Evolutionary conservation across 1,284 basidiomycete genomes (phyloP).

Genomic region (Leccinum pachyderme): DNA sequence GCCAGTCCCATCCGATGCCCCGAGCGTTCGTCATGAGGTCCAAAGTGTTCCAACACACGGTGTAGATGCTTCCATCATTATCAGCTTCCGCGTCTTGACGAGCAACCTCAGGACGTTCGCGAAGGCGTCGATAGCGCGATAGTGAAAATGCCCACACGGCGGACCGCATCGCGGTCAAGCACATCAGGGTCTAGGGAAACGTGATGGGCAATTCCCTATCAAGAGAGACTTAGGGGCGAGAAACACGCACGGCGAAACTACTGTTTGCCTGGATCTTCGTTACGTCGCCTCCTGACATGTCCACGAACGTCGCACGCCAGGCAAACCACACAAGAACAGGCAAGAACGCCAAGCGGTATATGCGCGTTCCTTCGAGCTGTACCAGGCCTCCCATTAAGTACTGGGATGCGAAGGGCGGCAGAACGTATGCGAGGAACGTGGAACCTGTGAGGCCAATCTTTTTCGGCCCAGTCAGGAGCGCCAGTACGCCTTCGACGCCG

Average conservation of each 20-base stretch:
- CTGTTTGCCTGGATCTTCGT: conserved; percentile 12
- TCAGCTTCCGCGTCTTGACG: not conserved
- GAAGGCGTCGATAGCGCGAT: conserved; percentile 12
- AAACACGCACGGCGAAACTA: conserved; percentile 19
- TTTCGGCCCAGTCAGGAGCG: conserved; percentile 1
- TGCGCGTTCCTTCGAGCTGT: conserved; percentile 21
- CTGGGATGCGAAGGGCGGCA: conserved; percentile 23
- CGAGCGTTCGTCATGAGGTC: conserved; percentile 24
- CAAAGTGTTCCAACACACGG: conserved; percentile 26
- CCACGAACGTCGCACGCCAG: conserved; percentile 25
- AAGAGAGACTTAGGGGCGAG: not conserved
- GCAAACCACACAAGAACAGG: conserved; percentile 15
- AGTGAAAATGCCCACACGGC: conserved; percentile 19
- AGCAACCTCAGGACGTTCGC: not conserved
- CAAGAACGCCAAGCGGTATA: conserved; percentile 23
- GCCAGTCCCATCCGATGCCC: conserved; percentile 32
- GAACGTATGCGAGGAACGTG: conserved; percentile 16
- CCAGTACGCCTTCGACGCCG: conserved; percentile 2
- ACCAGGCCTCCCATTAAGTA: conserved; percentile 31
- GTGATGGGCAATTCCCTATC: not conserved
- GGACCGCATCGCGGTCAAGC: conserved; percentile 15
- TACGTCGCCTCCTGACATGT: conserved; percentile 18
- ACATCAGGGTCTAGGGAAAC: conserved; percentile 18
- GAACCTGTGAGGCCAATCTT: conserved; percentile 5
- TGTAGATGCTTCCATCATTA: conserved; percentile 1